phyloP scores from a whole-genome alignment of 2,329 filamentous ascomycete species.

The Bipolaris oryzae region DNA sequence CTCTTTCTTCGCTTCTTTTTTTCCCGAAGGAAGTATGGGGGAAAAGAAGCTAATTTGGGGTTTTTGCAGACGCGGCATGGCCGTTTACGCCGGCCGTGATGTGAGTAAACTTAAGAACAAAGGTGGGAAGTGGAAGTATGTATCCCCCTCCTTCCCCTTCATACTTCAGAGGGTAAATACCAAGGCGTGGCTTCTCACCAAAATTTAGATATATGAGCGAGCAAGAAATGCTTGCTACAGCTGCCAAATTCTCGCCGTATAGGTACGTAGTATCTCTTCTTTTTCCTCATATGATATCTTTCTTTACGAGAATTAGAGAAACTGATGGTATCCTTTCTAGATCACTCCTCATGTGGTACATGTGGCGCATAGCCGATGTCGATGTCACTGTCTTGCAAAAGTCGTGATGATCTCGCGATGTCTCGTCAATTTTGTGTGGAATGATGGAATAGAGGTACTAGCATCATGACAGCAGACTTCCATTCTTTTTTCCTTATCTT shows the following conservation, averaged over 20 bases:
- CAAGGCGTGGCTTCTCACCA: background rate
- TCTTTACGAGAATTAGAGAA: background rate
- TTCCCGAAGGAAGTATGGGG: no score
- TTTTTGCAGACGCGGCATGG: constrained; percentile 76
- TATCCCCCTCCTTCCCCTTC: background rate
- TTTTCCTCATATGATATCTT: background rate
- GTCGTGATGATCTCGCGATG: constrained; percentile 2
- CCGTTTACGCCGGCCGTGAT: constrained; percentile 81
- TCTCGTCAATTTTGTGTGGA: no score
- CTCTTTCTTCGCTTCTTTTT: background rate
- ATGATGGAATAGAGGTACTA: background rate
- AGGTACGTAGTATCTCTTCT: constrained; percentile 54
- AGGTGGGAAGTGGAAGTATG: constrained; percentile 83
- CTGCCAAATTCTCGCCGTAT: constrained; percentile 82
- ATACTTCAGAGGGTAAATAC: background rate
- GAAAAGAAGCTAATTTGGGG: background rate
- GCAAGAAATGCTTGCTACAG: constrained; percentile 84
- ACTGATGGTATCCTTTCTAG: constrained; percentile 49
- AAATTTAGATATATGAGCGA: constrained; percentile 77
- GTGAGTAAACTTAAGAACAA: constrained; percentile 79
- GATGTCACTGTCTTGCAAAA: constrained; percentile 64
- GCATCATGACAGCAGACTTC: background rate
- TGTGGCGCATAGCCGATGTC: constrained; percentile 87
- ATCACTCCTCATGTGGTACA: constrained; percentile 97
- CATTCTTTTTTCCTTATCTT: background rate